These are phyloP conservation scores for Mallotus japonicus DNA, from an alignment of 441 rosid genomes.

Conservation along the genomic window DNA sequence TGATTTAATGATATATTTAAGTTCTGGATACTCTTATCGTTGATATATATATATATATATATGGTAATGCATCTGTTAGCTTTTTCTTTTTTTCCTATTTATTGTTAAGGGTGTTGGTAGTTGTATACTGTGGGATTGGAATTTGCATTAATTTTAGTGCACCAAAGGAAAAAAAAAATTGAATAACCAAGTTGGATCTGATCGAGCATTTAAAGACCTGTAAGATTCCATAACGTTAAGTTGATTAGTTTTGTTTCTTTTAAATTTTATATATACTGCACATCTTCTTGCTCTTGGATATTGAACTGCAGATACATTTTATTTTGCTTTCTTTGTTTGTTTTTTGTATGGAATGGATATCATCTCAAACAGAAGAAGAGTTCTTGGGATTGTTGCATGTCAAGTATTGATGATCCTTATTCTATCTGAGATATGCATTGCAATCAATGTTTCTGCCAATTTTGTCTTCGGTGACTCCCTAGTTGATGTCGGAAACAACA, in stretches of 20 bases:
- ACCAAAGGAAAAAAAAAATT: too few species aligned
- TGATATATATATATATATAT: too few species aligned
- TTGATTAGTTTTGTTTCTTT: not conserved
- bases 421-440: conserved; percentile 22
- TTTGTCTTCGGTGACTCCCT: conserved; percentile 78
- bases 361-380: conserved; percentile 7
- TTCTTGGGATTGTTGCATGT: not conserved
- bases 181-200: too few species aligned
- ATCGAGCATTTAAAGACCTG: not conserved
- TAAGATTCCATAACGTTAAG: not conserved
- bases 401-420: conserved; percentile 11
- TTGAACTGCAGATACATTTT: not conserved
- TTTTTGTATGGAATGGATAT: conserved; percentile 12
- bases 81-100: not conserved
- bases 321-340: not conserved
- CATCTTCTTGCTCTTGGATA: not conserved
- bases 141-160: too few species aligned
- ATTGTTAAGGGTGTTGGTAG: not conserved
- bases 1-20: too few species aligned
- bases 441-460: conserved; percentile 40
- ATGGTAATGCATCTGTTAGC: too few species aligned
- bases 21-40: too few species aligned
- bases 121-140: not conserved
- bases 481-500: conserved; percentile 76
- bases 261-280: not conserved